Evolutionary conservation across 225 moss, liverwort and hornwort species (phyloP).

Genomic region (Physcomitrellopsis africana): DNA sequence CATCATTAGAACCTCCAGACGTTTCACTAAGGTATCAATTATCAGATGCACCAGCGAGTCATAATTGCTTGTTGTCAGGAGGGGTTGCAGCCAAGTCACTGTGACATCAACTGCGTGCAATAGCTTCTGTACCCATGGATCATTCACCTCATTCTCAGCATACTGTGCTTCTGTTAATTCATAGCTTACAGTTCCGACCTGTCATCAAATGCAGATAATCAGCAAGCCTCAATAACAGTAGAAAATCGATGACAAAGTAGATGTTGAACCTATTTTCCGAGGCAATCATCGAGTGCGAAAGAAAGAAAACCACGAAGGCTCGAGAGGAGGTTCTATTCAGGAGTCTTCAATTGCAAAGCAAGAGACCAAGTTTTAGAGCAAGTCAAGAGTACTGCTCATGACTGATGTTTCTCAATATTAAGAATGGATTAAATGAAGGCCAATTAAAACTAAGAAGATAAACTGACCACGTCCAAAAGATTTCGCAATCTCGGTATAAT

Average conservation of each 20-base stretch:
- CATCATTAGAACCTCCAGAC: conserved; percentile 84
- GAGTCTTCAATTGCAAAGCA: background rate
- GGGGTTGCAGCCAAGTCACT: conserved; percentile 79
- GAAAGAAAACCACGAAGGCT: background rate
- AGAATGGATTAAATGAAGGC: background rate
- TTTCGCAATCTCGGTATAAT: conserved; percentile 73
- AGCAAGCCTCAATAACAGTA: background rate
- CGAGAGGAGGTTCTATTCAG: background rate
- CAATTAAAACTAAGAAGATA: conserved; percentile 1
- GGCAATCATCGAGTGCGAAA: background rate
- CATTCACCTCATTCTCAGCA: conserved; percentile 90
- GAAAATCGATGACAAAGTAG: conserved; percentile 18
- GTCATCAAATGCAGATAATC: conserved; percentile 13
- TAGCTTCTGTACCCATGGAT: conserved; percentile 94
- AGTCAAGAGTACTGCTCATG: background rate
- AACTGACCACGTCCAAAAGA: conserved; percentile 72
- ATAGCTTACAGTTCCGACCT: conserved; percentile 77
- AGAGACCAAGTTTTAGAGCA: background rate
- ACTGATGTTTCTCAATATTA: background rate
- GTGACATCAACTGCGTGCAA: conserved; percentile 78
- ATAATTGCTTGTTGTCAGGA: conserved; percentile 86
- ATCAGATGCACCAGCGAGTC: conserved; percentile 85
- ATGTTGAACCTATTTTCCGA: conserved; percentile 5
- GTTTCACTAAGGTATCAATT: conserved; percentile 76
- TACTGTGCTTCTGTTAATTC: conserved; percentile 88